Percentiles rank a stretch among this genome's conserved stretches.
Evolutionary conservation across 1,284 basidiomycete species (phyloP).

Genomic region (Ustilago shanxiensis): DNA sequence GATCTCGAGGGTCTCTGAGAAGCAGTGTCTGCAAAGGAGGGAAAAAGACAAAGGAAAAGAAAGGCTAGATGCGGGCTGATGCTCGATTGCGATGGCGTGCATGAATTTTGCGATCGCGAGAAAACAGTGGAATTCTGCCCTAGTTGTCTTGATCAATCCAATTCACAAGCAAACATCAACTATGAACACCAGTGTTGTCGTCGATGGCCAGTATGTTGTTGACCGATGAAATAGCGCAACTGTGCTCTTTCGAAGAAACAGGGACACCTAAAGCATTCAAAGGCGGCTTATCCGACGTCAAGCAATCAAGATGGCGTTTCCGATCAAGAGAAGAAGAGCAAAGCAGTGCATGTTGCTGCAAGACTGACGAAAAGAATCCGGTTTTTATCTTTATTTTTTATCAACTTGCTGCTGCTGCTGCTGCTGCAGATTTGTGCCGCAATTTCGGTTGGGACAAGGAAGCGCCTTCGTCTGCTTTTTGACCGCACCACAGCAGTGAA

Average conservation of each 20-base stretch:
- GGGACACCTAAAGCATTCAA: too few species aligned
- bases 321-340: background rate
- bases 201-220: background rate
- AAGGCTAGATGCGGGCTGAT: slow-evolving; percentile 15
- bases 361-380: background rate
- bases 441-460: background rate
- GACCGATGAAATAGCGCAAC: background rate
- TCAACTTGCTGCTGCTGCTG: too few species aligned
- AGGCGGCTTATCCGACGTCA: background rate
- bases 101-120: slow-evolving; percentile 23
- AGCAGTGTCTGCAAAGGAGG: background rate
- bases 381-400: slow-evolving; percentile 2
- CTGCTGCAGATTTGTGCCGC: background rate
- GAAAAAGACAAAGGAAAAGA: background rate
- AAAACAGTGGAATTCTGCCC: too few species aligned
- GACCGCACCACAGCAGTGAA: background rate
- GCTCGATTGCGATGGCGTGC: slow-evolving; percentile 28
- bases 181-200: background rate
- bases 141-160: too few species aligned
- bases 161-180: background rate
- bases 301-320: background rate
- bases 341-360: background rate
- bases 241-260: too few species aligned
- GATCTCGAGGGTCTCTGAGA: background rate
- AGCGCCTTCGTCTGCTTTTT: background rate